A percentile compares a stretch with the other conserved stretches of the same genome.
phyloP scores from a whole-genome alignment of 2,329 filamentous ascomycete species.

The Chalara sp. region DNA sequence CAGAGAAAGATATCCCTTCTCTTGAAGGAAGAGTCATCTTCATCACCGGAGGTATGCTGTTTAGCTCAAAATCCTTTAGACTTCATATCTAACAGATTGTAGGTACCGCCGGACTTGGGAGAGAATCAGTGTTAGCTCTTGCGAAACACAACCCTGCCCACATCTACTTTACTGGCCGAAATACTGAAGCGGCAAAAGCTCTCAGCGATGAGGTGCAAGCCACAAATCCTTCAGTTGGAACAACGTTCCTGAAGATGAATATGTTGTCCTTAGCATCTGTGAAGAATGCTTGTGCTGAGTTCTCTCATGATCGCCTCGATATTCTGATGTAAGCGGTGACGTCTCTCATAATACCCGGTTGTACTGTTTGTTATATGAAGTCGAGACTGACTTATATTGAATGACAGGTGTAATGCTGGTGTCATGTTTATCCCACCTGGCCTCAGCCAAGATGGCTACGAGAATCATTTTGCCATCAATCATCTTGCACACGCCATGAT shows the following conservation, averaged over 20 bases:
- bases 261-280: slow-evolving; percentile 38
- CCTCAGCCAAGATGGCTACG: slow-evolving; percentile 38
- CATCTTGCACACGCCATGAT: slow-evolving; percentile 41
- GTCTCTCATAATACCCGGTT: neutral
- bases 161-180: slow-evolving; percentile 32
- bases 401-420: slow-evolving; percentile 33
- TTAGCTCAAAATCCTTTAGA: neutral
- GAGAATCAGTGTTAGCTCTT: slow-evolving; percentile 31
- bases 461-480: slow-evolving; percentile 41
- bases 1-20: slow-evolving; percentile 11
- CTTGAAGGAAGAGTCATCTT: slow-evolving; percentile 14
- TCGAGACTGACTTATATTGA: neutral
- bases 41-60: slow-evolving; percentile 12
- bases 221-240: slow-evolving; percentile 12
- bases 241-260: slow-evolving; percentile 36
- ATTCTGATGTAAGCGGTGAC: slow-evolving; percentile 29
- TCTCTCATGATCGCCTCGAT: slow-evolving; percentile 32
- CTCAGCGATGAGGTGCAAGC: slow-evolving; percentile 31
- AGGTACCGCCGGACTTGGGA: slow-evolving; percentile 37
- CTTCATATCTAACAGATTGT: neutral
- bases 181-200: slow-evolving; percentile 28
- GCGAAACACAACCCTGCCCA: slow-evolving; percentile 32
- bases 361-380: neutral
- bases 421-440: slow-evolving; percentile 33
- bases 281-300: slow-evolving; percentile 31